Evolutionary conservation across 208 protist genomes (phyloP), one percentile per base, ranked within the genome.

Genomic region (Trypanosoma boissoni): DNA sequence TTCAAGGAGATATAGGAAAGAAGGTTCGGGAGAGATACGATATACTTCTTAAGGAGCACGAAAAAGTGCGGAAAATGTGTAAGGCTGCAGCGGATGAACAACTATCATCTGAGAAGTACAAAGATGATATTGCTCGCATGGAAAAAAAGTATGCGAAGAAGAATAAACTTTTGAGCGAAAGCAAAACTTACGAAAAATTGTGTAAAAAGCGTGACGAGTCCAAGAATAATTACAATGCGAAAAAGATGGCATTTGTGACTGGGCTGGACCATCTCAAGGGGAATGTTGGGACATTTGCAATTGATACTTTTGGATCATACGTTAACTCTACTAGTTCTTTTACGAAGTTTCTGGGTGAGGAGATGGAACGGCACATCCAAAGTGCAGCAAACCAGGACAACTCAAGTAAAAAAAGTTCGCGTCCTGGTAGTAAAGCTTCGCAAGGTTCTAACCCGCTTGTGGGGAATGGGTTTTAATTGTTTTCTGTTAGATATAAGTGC

Each of bases 81-180:
- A 77, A 74, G 36, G 32, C 44, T 9, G 45, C 86, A 14, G 68
- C 58, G 51, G 27, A 36, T 6, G 58, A 61, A 34, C 74, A 86
- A 64, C 78, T 81, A 46, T 55, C 64, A 21, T 86, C 88, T 70
- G 76, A 88, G 56, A 63, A 46, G 21, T 37, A 67, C n/a, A 76
- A 80, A 53, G 55, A 53, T 58, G 51, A 84, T 31, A 52, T 87
- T 9, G 64, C 74, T 12, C 70, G 74, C 58, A 83, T 45, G 9
- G 86, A 93, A 71, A 72, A 66, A 51, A 68, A 67, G 14, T 87
- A 84, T 64, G 71, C 86, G 2, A 90, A 86, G 64, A 86, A 88
- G 59, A 73, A 72, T 32, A 87, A 86, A 64, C 49, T 74, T 16
- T 54, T 93, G n/a, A 26, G 29, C 36, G 68, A 69, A 54, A 82